phyloP scores from a whole-genome alignment of 2,329 filamentous ascomycete genomes.

The Talaromyces sp. region DNA sequence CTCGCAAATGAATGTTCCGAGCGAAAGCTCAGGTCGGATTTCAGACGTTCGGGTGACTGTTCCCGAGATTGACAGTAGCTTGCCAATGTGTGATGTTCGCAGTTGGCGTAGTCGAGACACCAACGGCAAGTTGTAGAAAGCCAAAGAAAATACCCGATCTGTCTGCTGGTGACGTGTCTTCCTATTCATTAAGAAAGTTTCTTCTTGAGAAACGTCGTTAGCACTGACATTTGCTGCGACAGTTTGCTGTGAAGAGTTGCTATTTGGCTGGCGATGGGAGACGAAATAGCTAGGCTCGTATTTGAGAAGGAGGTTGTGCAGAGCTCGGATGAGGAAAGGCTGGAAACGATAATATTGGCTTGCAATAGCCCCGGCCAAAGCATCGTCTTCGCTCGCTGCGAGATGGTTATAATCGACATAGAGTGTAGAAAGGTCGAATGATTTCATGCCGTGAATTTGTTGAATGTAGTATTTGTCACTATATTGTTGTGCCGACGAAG shows the following conservation, averaged over 20 bases:
- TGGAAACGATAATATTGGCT: conserved; percentile 93
- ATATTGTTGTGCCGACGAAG: conserved; percentile 54
- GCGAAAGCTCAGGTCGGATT: conserved; percentile 86
- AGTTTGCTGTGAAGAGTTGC: conserved; percentile 61
- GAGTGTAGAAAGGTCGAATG: conserved; percentile 61
- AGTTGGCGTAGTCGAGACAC: conserved; percentile 82
- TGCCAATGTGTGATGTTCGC: conserved; percentile 84
- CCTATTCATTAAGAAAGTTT: conserved; percentile 55
- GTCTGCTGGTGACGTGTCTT: conserved; percentile 91
- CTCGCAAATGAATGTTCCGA: conserved; percentile 90
- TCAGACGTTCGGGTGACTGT: conserved; percentile 96
- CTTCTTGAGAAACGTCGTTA: conserved; percentile 55
- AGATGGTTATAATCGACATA: conserved; percentile 75
- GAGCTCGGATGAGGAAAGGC: conserved; percentile 80
- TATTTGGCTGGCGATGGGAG: conserved; percentile 80
- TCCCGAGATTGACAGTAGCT: conserved; percentile 90
- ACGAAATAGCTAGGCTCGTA: conserved; percentile 92
- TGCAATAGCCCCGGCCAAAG: conserved; percentile 79
- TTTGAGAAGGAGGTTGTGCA: conserved; percentile 92
- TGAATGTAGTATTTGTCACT: conserved; percentile 64
- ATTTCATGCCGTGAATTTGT: conserved; percentile 61
- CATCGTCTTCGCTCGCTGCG: conserved; percentile 69
- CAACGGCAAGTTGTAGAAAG: conserved; percentile 88
- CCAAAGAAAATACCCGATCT: conserved; percentile 89
- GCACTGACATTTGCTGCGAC: conserved; percentile 59